These are phyloP conservation scores for Trichosanthes cucumerina DNA, from an alignment of 306 rosid species.

Conservation along the genomic window DNA sequence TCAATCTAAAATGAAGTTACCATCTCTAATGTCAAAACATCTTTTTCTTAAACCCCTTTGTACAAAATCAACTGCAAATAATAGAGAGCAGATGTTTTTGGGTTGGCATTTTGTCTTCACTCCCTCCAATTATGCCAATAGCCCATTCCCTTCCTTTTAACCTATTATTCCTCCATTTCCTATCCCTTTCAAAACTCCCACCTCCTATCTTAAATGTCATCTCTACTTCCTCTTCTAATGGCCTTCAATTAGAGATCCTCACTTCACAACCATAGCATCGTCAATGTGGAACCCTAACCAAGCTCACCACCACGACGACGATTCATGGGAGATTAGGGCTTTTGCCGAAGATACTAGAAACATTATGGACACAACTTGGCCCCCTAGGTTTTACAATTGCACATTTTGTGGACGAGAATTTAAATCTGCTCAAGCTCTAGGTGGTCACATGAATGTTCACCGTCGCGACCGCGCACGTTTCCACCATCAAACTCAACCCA, in stretches of 20 bases:
- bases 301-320: constrained; percentile 53
- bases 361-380: constrained; percentile 79
- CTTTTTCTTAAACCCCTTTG: not conserved
- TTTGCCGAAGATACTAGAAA: constrained; percentile 80
- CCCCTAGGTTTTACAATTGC: constrained; percentile 86
- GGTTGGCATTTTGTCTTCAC: constrained; percentile 12
- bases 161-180: constrained; percentile 9
- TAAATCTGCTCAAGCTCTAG: constrained; percentile 87
- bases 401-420: constrained; percentile 75
- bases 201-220: constrained; percentile 6
- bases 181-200: constrained; percentile 8
- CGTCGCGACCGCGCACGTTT: constrained; percentile 96
- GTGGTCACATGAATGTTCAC: constrained; percentile 98
- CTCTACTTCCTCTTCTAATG: not conserved
- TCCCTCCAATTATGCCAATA: not conserved
- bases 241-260: not conserved
- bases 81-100: constrained; percentile 6
- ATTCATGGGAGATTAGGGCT: constrained; percentile 87
- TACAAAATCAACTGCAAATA: not conserved
- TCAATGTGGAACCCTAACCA: constrained; percentile 31
- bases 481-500: constrained; percentile 44
- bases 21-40: not conserved
- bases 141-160: constrained; percentile 5
- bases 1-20: not conserved
- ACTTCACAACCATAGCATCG: not conserved